Percentiles rank a stretch among this genome's conserved stretches.
Conservation (phyloP, 176 grass and related monocot species). For the Calamus simplicifolius region DNA sequence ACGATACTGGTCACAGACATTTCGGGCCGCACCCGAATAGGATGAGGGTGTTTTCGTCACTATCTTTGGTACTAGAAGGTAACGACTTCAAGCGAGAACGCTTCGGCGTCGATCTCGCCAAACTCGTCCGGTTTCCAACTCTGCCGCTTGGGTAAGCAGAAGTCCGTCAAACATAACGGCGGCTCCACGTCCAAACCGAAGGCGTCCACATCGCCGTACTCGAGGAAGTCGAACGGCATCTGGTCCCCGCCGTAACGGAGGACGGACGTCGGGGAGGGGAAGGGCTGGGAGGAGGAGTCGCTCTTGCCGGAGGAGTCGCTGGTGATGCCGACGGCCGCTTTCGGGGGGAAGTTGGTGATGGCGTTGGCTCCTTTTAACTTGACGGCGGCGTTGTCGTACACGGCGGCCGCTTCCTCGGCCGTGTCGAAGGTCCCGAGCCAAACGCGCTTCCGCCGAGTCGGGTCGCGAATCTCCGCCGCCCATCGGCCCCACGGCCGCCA, state of each 20-base stretch:
- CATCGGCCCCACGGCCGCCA: conserved; percentile 19
- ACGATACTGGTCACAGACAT: not conserved
- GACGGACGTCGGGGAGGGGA: conserved; percentile 20
- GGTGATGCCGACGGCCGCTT: not conserved
- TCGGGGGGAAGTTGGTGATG: conserved; percentile 6
- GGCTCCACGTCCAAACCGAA: not conserved
- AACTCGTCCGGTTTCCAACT: conserved; percentile 38
- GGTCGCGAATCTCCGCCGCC: conserved; percentile 24
- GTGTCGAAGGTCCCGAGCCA: too few relatives aligned
- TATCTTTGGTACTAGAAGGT: not conserved
- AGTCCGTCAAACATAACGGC: conserved; percentile 25
- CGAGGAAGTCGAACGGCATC: not conserved
- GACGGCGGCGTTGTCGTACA: conserved; percentile 13
- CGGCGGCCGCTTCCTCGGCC: not conserved
- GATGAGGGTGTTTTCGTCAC: conserved; percentile 6
- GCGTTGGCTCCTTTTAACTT: conserved; percentile 14
- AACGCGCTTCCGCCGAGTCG: not conserved
- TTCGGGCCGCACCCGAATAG: too few relatives aligned
- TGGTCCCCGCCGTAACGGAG: conserved; percentile 2
- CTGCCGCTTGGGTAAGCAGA: conserved; percentile 24
- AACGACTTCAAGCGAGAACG: not conserved
- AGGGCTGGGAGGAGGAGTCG: conserved; percentile 1
- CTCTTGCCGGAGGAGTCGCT: too few relatives aligned
- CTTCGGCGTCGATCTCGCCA: conserved; percentile 21
- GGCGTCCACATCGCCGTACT: conserved; percentile 12